Evolutionary conservation across 352 stramenopile species (phyloP).

Genomic region (Phytophthora litchii): DNA sequence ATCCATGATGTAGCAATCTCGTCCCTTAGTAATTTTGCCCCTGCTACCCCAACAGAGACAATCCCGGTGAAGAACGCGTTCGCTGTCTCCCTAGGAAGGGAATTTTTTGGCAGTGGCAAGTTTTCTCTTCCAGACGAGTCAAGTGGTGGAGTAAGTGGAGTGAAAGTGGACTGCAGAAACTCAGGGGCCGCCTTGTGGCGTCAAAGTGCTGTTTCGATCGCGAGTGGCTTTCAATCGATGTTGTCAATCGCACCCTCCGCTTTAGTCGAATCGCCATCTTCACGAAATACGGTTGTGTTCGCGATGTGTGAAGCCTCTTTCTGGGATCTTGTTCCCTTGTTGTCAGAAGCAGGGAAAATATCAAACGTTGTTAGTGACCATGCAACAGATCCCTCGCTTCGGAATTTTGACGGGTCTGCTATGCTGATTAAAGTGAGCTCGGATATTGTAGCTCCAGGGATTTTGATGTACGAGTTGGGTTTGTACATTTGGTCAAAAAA

Average conservation of each 20-base stretch:
- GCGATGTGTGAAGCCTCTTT: slow-evolving; percentile 72
- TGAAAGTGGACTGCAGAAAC: slow-evolving; percentile 34
- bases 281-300: slow-evolving; percentile 49
- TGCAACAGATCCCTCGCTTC: slow-evolving; percentile 14
- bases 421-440: slow-evolving; percentile 51
- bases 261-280: slow-evolving; percentile 14
- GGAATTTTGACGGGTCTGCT: slow-evolving; percentile 34
- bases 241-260: slow-evolving; percentile 39
- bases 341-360: slow-evolving; percentile 55
- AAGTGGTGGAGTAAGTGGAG: slow-evolving; percentile 15
- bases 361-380: slow-evolving; percentile 14
- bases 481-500: slow-evolving; percentile 52
- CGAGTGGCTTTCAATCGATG: slow-evolving; percentile 54
- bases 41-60: slow-evolving; percentile 24
- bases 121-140: slow-evolving; percentile 43
- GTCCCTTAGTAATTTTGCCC: slow-evolving; percentile 36
- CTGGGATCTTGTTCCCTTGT: slow-evolving; percentile 65
- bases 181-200: slow-evolving; percentile 60
- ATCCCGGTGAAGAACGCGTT: slow-evolving; percentile 55
- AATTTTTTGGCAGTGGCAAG: slow-evolving; percentile 49
- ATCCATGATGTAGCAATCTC: slow-evolving; percentile 26
- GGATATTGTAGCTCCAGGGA: slow-evolving; percentile 21
- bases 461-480: slow-evolving; percentile 45
- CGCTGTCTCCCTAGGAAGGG: slow-evolving; percentile 37
- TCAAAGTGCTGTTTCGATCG: slow-evolving; percentile 43